Evolutionary conservation across 495 filamentous ascomycete species (phyloP), one percentile per base, ranked within the genome.

Genomic region (Hypoxylon subgilvum): DNA sequence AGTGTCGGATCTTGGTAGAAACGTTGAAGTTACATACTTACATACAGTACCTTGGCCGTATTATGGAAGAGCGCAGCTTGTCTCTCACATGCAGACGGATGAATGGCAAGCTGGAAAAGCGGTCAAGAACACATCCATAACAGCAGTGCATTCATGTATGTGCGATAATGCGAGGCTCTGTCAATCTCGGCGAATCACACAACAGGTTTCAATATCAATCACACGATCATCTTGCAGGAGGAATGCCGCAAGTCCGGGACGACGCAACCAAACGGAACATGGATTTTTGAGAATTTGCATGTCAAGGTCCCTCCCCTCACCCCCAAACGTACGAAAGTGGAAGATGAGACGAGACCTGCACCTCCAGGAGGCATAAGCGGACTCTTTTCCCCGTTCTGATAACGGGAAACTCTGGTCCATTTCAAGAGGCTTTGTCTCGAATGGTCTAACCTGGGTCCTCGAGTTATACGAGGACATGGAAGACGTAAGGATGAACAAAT

Each of bases 191-290:
- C 54, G 54, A 64, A 64, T 64, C 53, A 64, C 27, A 49, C 21
- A n/a, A n/a, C n/a, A 45, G 23, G 27, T 55, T 48, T 58, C 39
- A 27, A 49, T 35, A 45, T 45, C 38, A 32, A 64, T 64, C 61
- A 64, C 61, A 64, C 54, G 61, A 54, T 58, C 54, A 53, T 64
- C 61, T 64, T 64, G 48, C 61, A 64, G 61, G 42, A 50, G 41
- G 54, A 58, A 54, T 58, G 61, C 61, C 61, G 61, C 44, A 55
- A 64, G 53, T 64, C 54, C 53, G 54, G 54, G 49, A 50, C 54
- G 30, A 39, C 30, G 8, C 53, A 50, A 48, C 61, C 43, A 64
- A 46, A 58, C 54, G 54, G 61, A 58, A 55, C 21, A 48, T 38
- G 38, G 21, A 39, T 28, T 41, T 57, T 42, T 42, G 12, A 8